These are phyloP conservation scores for Penicillium pancosmium DNA, from an alignment of 495 filamentous ascomycete species.

Conservation along the genomic window DNA sequence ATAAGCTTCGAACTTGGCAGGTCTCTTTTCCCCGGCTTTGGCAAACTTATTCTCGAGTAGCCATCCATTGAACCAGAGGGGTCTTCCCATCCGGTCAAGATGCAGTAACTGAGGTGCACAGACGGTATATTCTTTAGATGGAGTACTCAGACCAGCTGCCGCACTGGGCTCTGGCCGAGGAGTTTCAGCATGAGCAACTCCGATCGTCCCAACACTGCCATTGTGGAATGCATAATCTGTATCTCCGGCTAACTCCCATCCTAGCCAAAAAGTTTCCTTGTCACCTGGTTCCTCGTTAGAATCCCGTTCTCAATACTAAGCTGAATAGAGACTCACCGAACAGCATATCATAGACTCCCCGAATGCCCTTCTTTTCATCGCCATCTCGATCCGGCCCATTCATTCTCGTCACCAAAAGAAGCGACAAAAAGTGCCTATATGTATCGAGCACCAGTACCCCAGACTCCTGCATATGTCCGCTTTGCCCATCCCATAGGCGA, in stretches of 20 bases:
- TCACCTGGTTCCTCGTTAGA: conserved; percentile 19
- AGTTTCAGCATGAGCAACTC: conserved; percentile 7
- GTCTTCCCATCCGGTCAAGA: conserved; percentile 22
- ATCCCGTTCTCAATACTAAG: neutral
- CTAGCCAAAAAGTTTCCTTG: conserved; percentile 35
- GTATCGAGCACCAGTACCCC: conserved; percentile 35
- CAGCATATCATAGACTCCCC: conserved; percentile 31
- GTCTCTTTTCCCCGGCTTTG: conserved; percentile 6
- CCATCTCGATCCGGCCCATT: conserved; percentile 34
- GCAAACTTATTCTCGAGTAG: conserved; percentile 28
- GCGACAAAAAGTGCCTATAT: conserved; percentile 27
- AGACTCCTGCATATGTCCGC: conserved; percentile 34
- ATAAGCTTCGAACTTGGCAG: conserved; percentile 17
- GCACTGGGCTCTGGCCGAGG: neutral
- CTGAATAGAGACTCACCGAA: conserved; percentile 24
- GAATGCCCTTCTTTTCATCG: conserved; percentile 9
- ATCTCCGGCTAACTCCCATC: conserved; percentile 29
- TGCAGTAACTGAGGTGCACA: conserved; percentile 33
- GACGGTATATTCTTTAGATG: conserved; percentile 18
- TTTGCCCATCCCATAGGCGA: conserved; percentile 28
- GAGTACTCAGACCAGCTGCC: neutral
- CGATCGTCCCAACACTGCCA: conserved; percentile 25
- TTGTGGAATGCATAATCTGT: conserved; percentile 29
- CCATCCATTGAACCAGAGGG: conserved; percentile 41
- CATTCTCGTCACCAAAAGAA: conserved; percentile 31